A percentile compares a stretch with the other conserved stretches of the same genome.
These are phyloP conservation scores for Amesomyces nigricolor DNA, from an alignment of 2,329 filamentous ascomycete genomes.

Conservation along the genomic window DNA sequence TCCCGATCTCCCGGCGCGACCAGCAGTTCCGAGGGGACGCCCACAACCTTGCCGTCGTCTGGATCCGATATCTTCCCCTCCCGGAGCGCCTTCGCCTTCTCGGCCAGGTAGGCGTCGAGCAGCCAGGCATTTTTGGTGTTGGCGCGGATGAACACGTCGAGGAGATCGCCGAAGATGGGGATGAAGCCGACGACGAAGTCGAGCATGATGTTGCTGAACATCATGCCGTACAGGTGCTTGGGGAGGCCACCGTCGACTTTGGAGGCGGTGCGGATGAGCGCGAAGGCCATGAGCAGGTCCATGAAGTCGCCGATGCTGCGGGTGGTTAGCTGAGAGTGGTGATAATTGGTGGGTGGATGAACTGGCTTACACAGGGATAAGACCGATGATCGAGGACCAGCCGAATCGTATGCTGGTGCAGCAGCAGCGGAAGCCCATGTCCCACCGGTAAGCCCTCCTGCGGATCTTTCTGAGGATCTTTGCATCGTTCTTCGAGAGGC, in stretches of 20 bases:
- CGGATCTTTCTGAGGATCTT: slow-evolving; percentile 81
- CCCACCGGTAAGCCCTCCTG: slow-evolving; percentile 75
- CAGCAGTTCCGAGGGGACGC: not conserved
- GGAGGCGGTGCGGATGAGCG: slow-evolving; percentile 67
- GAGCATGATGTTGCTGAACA: slow-evolving; percentile 73
- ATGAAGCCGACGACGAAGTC: slow-evolving; percentile 71
- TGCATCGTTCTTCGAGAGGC: slow-evolving; percentile 76
- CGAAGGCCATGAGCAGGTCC: slow-evolving; percentile 67
- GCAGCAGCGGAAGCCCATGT: slow-evolving; percentile 71
- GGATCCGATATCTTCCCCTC: slow-evolving; percentile 35
- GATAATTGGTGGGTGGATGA: not conserved
- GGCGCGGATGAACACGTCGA: slow-evolving; percentile 65
- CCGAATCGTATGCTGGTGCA: slow-evolving; percentile 79
- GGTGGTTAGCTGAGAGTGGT: slow-evolving; percentile 21
- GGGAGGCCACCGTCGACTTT: slow-evolving; percentile 74
- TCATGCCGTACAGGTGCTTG: slow-evolving; percentile 52
- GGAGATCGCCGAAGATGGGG: slow-evolving; percentile 70
- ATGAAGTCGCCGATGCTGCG: slow-evolving; percentile 65
- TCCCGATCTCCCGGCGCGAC: slow-evolving; percentile 4
- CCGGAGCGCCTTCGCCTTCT: slow-evolving; percentile 55
- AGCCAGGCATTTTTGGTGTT: slow-evolving; percentile 72
- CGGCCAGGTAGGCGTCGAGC: slow-evolving; percentile 52
- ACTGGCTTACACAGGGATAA: slow-evolving; percentile 68
- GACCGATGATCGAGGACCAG: slow-evolving; percentile 79
- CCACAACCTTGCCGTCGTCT: slow-evolving; percentile 24